Evolutionary conservation across 1,284 basidiomycete species (phyloP), one percentile per base, ranked within the genome.

Genomic region (Leccinum huronense): DNA sequence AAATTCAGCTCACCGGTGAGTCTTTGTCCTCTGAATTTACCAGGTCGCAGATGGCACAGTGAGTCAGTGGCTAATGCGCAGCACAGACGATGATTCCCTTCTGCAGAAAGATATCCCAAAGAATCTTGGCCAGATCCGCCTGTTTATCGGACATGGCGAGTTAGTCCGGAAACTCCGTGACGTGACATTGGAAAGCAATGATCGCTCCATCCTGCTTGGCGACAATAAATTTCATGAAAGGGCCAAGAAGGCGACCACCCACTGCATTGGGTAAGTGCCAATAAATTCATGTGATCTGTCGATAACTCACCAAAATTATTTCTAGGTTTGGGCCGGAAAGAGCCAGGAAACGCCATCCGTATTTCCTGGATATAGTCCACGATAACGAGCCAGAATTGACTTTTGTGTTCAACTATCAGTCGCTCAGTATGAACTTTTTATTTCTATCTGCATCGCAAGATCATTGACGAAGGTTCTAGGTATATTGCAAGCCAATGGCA

Each of bases 371-470:
- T 3, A 5, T 68, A 4, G 34, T 34, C 1, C 58, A 36, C 5
- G 53, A 67, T 30, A 3, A 31, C 19, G 56, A 62, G 30, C 70
- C 63, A 3, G 1, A 3, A 11, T 31, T 66, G 30, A 23, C 63
- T 5, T 73, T 71, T 6, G 59, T 64, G 45, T 73, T 72, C 65
- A 71, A 66, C 40, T 70, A 67, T 38, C 58, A 33, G 16, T 63
- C 68, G 9, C 60, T 70, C 1, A 34, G 71, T 65, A 65, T 57
- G 45, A 48, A 48, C n/a, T 58, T 5, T 8, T 58, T 40, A 10
- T 51, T 53, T 51, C 16, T 31, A 13, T 58, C 7, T 11, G 19
- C n/a, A n/a, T 31, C 11, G 3, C 9, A 40, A 2, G 33, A 45
- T 27, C 8, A 13, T 57, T 60, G 23, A 61, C 27, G 48, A 3